Evolutionary conservation across 495 filamentous ascomycete genomes (phyloP).

Genomic region (Hamigera avellanea): DNA sequence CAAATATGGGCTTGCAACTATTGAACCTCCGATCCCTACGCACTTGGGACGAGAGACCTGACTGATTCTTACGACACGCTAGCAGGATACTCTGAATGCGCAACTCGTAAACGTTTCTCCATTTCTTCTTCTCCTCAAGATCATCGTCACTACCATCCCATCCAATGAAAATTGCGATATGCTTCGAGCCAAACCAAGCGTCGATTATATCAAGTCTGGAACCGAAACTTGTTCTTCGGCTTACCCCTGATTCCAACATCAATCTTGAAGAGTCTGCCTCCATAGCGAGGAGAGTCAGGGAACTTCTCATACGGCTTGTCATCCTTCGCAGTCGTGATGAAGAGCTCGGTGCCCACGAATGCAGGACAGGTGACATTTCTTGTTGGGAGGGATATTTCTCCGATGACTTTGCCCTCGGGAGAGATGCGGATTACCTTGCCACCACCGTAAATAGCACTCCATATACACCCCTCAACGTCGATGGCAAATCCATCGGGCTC

Average conservation of each 20-base stretch:
- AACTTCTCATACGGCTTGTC: constrained; percentile 41
- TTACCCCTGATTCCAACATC: constrained; percentile 55
- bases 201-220: constrained; percentile 6
- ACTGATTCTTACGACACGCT: too few relatives aligned
- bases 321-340: constrained; percentile 61
- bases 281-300: constrained; percentile 46
- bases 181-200: too few relatives aligned
- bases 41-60: too few relatives aligned
- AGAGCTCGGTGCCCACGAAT: constrained; percentile 65
- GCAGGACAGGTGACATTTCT: constrained; percentile 57
- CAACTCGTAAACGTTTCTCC: too few relatives aligned
- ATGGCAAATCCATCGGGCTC: constrained; percentile 68
- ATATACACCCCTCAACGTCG: constrained; percentile 61
- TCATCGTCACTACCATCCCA: too few relatives aligned
- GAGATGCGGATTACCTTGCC: constrained; percentile 55
- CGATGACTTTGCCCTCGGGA: constrained; percentile 50
- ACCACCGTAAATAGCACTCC: constrained; percentile 70
- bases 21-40: too few relatives aligned
- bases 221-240: constrained; percentile 42
- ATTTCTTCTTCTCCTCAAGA: too few relatives aligned
- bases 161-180: too few relatives aligned
- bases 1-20: too few relatives aligned
- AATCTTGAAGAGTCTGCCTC: constrained; percentile 55
- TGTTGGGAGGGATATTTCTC: constrained; percentile 56
- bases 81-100: too few relatives aligned